Conservation (phyloP, 2,329 filamentous ascomycete species). For the Fusarium sp. region DNA sequence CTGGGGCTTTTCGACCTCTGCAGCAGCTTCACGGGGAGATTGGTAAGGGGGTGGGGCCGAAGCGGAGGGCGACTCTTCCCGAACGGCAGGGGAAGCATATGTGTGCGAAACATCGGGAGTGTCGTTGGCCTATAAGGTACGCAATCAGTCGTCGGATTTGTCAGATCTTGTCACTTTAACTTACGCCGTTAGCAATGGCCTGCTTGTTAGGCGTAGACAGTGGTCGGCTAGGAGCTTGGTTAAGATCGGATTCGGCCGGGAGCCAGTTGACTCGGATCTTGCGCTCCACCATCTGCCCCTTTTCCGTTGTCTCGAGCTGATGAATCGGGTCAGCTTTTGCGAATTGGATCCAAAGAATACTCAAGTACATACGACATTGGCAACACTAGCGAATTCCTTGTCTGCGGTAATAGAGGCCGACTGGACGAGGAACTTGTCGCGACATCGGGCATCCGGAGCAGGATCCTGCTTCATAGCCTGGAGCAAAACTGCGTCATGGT, state of each 20-base stretch:
- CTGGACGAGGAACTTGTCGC: constrained; percentile 98
- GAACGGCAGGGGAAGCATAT: constrained; percentile 58
- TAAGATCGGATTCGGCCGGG: constrained; percentile 63
- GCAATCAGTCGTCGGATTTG: constrained; percentile 21
- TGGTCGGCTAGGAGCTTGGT: constrained; percentile 41
- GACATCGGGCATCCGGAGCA: constrained; percentile 85
- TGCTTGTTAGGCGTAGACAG: constrained; percentile 56
- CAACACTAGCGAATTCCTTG: constrained; percentile 83
- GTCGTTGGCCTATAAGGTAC: constrained; percentile 48
- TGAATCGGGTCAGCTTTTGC: constrained; percentile 11
- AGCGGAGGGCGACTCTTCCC: constrained; percentile 47
- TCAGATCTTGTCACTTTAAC: constrained; percentile 33
- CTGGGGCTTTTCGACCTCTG: constrained; percentile 45
- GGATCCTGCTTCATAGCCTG: constrained; percentile 99
- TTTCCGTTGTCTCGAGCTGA: constrained; percentile 83
- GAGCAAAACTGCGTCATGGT: constrained; percentile 75
- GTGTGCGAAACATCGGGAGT: constrained; percentile 59
- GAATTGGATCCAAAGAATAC: neutral
- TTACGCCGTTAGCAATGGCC: constrained; percentile 55
- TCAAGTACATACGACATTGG: constrained; percentile 75
- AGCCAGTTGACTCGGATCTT: constrained; percentile 96
- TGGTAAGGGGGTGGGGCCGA: constrained; percentile 51
- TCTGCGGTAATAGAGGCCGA: constrained; percentile 85
- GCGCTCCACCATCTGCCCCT: constrained; percentile 84
- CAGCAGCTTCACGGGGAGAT: constrained; percentile 48